phyloP scores from a whole-genome alignment of 768 basidiomycete species.

The Podaxis rugospora region DNA sequence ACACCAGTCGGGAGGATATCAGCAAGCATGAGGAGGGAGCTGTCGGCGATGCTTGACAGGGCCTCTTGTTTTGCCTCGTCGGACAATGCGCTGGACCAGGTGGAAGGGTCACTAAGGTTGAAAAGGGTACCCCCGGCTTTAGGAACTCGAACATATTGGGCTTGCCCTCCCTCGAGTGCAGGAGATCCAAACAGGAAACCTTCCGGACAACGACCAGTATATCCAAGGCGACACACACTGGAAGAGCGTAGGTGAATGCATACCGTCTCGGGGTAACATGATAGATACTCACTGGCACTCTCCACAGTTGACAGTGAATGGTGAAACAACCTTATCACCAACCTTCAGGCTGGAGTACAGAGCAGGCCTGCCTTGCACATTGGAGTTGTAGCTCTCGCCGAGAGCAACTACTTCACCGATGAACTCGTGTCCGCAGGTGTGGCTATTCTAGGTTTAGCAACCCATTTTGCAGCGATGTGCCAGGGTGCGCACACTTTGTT shows the following conservation, averaged over 20 bases:
- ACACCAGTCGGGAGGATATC: constrained; percentile 81
- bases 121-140: constrained; percentile 76
- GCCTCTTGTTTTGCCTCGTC: constrained; percentile 32
- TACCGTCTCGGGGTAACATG: background rate
- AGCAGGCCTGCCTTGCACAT: constrained; percentile 44
- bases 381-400: constrained; percentile 47
- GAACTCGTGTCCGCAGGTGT: constrained; percentile 74
- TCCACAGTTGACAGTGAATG: constrained; percentile 80
- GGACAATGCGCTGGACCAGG: constrained; percentile 38
- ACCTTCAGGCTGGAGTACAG: constrained; percentile 62
- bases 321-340: constrained; percentile 76
- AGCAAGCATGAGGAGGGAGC: constrained; percentile 65
- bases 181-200: constrained; percentile 65
- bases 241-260: background rate
- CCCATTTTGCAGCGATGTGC: background rate
- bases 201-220: constrained; percentile 63
- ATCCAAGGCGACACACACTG: constrained; percentile 71
- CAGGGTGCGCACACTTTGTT: constrained; percentile 42
- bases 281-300: constrained; percentile 66
- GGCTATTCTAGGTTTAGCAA: constrained; percentile 30
- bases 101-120: constrained; percentile 46
- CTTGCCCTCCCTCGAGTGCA: constrained; percentile 66
- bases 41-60: constrained; percentile 47
- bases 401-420: constrained; percentile 68
- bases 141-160: constrained; percentile 77